A percentile compares a stretch with the other conserved stretches of the same genome.
Evolutionary conservation across 495 filamentous ascomycete genomes (phyloP).

Genomic region (Penicillium salamii): DNA sequence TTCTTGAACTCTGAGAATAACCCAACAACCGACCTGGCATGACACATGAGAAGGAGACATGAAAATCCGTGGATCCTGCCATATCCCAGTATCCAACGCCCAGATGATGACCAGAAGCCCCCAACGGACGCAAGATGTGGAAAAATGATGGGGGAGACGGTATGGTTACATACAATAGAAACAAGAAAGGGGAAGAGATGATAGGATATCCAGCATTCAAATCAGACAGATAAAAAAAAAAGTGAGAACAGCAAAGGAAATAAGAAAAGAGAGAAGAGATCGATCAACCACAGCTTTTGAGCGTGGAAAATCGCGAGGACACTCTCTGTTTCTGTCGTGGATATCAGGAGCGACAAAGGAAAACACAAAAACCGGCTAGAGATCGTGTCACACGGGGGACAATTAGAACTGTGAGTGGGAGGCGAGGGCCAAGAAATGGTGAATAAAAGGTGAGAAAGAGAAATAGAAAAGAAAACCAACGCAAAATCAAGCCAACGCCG

Average conservation of each 20-base stretch:
- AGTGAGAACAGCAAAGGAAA: conserved; percentile 12
- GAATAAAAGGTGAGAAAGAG: conserved; percentile 15
- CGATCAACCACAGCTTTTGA: background rate
- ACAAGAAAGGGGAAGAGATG: conserved; percentile 26
- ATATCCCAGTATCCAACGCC: conserved; percentile 29
- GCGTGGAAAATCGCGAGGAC: background rate
- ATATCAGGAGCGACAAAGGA: conserved; percentile 27
- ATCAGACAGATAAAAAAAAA: conserved; percentile 22
- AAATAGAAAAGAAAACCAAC: conserved; percentile 19
- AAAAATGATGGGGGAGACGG: conserved; percentile 30
- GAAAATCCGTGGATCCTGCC: conserved; percentile 37
- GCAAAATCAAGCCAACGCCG: conserved; percentile 43
- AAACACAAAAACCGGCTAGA: conserved; percentile 42
- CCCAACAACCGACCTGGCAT: conserved; percentile 42
- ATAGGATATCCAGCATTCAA: conserved; percentile 47
- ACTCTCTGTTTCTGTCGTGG: conserved; percentile 38
- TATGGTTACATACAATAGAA: conserved; percentile 43
- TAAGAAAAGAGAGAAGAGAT: conserved; percentile 13
- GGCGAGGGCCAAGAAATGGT: conserved; percentile 1
- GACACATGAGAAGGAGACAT: conserved; percentile 44
- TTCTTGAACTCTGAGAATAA: conserved; percentile 37
- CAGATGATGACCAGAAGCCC: conserved; percentile 25
- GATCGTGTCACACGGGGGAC: conserved; percentile 36
- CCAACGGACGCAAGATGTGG: conserved; percentile 31
- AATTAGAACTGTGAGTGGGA: conserved; percentile 21